Evolutionary conservation across 78 protist species (phyloP).

Genomic region (Dictyostelium purpureum): DNA sequence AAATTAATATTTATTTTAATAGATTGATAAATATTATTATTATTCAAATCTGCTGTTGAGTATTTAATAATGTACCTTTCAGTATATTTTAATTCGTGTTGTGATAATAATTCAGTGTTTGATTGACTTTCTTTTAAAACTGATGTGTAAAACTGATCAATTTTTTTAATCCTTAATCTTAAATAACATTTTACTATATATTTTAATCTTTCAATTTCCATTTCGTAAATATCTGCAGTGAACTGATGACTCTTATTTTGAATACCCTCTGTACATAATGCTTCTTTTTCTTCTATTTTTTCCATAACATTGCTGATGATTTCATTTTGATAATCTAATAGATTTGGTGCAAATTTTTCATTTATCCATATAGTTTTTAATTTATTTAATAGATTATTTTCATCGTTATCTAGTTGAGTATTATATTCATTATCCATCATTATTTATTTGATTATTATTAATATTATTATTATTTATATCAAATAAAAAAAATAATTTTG

Average conservation of each 20-base stretch:
- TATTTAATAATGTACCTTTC: neutral
- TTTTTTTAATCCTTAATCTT: constrained; percentile 34
- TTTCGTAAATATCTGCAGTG: constrained; percentile 57
- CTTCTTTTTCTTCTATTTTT: constrained; percentile 26
- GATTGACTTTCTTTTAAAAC: neutral
- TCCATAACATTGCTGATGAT: neutral
- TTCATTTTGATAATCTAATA: constrained; percentile 4
- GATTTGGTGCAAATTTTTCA: constrained; percentile 54
- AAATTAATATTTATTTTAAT: neutral
- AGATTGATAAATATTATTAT: neutral
- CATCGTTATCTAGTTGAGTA: neutral
- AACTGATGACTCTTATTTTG: constrained; percentile 4
- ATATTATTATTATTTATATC: neutral
- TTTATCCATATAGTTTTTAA: constrained; percentile 55
- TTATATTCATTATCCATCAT: neutral
- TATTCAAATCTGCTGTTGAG: too few relatives aligned
- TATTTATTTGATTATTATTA: neutral
- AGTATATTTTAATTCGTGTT: constrained; percentile 20
- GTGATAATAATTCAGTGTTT: constrained; percentile 1
- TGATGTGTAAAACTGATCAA: constrained; percentile 30
- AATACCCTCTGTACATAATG: neutral
- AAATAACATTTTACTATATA: constrained; percentile 49
- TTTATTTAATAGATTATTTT: neutral
- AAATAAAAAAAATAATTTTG: neutral
- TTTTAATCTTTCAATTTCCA: constrained; percentile 72